Evolutionary conservation across 306 rosid genomes (phyloP).

Genomic region (Castanea sativa): DNA sequence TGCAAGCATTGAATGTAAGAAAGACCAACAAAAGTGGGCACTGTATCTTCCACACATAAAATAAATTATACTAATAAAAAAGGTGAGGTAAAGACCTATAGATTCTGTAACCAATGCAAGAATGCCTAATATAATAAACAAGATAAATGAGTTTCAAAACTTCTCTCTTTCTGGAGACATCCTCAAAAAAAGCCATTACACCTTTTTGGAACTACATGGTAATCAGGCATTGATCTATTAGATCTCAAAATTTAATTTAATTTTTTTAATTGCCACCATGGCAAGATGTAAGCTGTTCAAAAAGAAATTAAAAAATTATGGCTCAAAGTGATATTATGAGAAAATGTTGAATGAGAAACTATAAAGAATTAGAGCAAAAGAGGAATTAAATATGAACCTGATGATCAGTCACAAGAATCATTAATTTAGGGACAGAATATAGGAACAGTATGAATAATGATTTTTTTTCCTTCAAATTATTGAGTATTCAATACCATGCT

Average conservation of each 20-base stretch:
- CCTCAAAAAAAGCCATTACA: too few species aligned
- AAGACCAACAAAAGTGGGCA: not conserved
- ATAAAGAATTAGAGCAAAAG: not conserved
- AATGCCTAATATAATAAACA: not conserved
- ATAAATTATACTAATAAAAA: not conserved
- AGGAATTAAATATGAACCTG: not conserved
- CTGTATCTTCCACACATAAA: not conserved
- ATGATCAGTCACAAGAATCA: not conserved
- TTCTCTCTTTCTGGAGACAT: not conserved
- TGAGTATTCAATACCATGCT: not conserved
- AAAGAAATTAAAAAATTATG: not conserved
- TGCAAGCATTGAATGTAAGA: not conserved
- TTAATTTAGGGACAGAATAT: not conserved
- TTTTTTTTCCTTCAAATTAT: slow-evolving; percentile 15
- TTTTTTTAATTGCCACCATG: too few species aligned
- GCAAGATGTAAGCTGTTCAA: too few species aligned
- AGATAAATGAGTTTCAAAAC: not conserved
- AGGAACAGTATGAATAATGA: not conserved
- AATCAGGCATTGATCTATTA: too few species aligned
- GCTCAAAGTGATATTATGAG: not conserved
- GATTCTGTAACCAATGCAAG: not conserved
- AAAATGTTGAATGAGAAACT: not conserved
- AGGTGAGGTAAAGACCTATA: not conserved
- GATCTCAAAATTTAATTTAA: too few species aligned
- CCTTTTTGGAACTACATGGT: too few species aligned